Percentiles rank a stretch among this genome's conserved stretches.
Evolutionary conservation across 2,329 filamentous ascomycete genomes (phyloP).

Genomic region (Arthrocladium fulminans): DNA sequence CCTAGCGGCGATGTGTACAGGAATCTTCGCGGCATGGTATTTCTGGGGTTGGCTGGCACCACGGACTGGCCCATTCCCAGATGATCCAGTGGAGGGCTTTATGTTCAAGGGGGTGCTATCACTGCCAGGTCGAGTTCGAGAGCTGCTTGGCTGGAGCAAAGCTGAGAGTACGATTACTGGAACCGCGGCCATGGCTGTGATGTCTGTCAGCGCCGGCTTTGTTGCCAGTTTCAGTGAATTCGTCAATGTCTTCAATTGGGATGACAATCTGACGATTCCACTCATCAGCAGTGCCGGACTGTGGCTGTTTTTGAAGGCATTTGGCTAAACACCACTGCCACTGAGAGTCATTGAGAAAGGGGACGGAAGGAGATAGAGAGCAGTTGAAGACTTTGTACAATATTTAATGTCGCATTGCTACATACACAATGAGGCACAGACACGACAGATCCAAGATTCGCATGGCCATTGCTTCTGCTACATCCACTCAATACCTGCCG

Average conservation of each 20-base stretch:
- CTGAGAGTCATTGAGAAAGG: neutral
- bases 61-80: constrained; percentile 54
- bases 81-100: constrained; percentile 54
- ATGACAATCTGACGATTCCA: constrained; percentile 96
- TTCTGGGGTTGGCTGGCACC: constrained; percentile 88
- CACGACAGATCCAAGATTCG: too few relatives aligned
- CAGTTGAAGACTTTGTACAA: neutral
- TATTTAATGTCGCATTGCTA: neutral
- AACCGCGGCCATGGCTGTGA: constrained; percentile 61
- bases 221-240: constrained; percentile 84
- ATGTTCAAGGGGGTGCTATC: constrained; percentile 72
- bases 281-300: constrained; percentile 80
- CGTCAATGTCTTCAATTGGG: constrained; percentile 84
- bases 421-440: neutral
- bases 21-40: constrained; percentile 68
- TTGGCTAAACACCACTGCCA: constrained; percentile 41
- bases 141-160: constrained; percentile 53
- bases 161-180: constrained; percentile 58
- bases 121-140: constrained; percentile 54
- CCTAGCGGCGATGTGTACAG: constrained; percentile 70
- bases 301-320: constrained; percentile 83
- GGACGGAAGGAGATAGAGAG: constrained; percentile 5
- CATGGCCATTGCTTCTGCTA: too few relatives aligned
- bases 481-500: too few relatives aligned
- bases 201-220: constrained; percentile 83